These are phyloP conservation scores for Diatrype stigma DNA, from an alignment of 2,329 filamentous ascomycete genomes.

Conservation along the genomic window DNA sequence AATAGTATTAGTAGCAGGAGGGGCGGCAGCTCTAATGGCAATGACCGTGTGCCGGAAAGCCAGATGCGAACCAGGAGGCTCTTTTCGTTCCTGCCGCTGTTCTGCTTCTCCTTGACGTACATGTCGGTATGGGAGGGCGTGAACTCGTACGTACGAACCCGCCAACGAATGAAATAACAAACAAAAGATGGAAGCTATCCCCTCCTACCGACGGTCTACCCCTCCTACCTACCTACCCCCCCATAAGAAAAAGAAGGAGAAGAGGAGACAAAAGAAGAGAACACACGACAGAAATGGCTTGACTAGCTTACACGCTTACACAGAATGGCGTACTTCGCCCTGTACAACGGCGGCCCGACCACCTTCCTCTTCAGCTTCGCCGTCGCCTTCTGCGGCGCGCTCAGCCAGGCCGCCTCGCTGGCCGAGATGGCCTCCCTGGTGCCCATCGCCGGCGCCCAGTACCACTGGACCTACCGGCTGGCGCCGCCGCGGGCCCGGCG, in stretches of 20 bases:
- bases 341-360: slow-evolving; percentile 30
- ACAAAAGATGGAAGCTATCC: too few relatives aligned
- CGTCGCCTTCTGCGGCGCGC: slow-evolving; percentile 25
- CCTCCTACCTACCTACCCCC: too few relatives aligned
- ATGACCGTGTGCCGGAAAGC: slow-evolving; percentile 4
- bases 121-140: slow-evolving; percentile 4
- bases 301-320: background rate
- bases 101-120: slow-evolving; percentile 4
- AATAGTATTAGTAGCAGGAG: background rate
- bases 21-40: background rate
- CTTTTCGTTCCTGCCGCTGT: slow-evolving; percentile 10
- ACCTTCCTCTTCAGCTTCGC: slow-evolving; percentile 28
- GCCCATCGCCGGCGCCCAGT: slow-evolving; percentile 37
- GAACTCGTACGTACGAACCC: too few relatives aligned
- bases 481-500: background rate
- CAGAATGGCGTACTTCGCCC: slow-evolving; percentile 15
- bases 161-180: too few relatives aligned
- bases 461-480: slow-evolving; percentile 34
- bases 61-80: slow-evolving; percentile 8
- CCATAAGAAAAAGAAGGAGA: background rate
- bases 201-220: too few relatives aligned
- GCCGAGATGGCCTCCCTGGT: slow-evolving; percentile 27
- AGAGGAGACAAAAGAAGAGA: background rate
- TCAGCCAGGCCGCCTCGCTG: background rate
- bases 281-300: background rate